These are phyloP conservation scores for Hortaea sp. DNA, from an alignment of 2,329 filamentous ascomycete species.

Conservation along the genomic window DNA sequence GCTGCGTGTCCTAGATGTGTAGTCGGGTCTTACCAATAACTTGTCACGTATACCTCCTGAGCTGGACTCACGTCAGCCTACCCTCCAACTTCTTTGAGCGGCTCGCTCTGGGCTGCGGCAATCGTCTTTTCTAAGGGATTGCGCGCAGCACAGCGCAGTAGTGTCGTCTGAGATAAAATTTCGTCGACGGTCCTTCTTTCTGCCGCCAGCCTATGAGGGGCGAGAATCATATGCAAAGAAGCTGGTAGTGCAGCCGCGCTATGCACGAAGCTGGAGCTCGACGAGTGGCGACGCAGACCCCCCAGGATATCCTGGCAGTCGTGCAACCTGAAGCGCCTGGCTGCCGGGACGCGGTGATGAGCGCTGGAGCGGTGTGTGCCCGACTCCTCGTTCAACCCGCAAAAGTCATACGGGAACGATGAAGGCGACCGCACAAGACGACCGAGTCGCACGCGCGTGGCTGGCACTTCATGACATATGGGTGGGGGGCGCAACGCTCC, in stretches of 20 bases:
- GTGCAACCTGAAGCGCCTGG: too few relatives aligned
- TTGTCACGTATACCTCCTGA: not conserved
- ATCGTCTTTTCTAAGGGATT: not conserved
- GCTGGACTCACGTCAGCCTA: constrained; percentile 4
- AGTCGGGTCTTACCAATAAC: constrained; percentile 1
- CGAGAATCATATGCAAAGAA: not conserved
- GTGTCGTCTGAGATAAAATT: not conserved
- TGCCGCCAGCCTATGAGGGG: not conserved
- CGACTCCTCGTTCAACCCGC: too few relatives aligned
- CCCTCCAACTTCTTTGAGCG: constrained; percentile 1
- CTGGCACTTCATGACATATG: too few relatives aligned
- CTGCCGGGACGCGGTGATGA: too few relatives aligned
- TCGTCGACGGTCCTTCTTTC: not conserved
- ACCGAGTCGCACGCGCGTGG: too few relatives aligned
- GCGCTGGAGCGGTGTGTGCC: too few relatives aligned
- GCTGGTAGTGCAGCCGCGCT: not conserved
- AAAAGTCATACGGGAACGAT: too few relatives aligned
- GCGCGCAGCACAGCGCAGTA: not conserved
- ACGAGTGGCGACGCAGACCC: too few relatives aligned
- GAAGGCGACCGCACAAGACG: too few relatives aligned
- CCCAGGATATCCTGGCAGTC: too few relatives aligned
- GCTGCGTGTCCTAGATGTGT: not conserved
- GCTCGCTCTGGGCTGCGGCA: not conserved
- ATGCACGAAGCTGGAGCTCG: not conserved
- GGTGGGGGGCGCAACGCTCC: too few relatives aligned